Base-by-base conservation (phyloP, 192 early-diverging fungal species). In the Spizellomyces punctatus region DNA sequence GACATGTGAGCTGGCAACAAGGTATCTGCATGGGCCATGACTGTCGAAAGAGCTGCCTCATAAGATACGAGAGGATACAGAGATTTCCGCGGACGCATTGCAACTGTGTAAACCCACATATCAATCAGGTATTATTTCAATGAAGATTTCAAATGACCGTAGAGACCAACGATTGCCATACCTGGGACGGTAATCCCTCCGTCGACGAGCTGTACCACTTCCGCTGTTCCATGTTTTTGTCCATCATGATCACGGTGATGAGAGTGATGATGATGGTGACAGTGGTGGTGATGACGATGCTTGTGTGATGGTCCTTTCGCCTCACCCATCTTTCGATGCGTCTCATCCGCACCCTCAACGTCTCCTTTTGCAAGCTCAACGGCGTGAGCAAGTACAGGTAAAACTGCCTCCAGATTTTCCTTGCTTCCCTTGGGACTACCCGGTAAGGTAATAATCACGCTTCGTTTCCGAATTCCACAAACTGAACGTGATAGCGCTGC, bases 401-500 rank as follows among this genome's bases (percentile, higher is more conserved):
- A 45, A 6, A 97, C 71, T 57, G 91, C 89, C 52, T 87, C 79
- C 45, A 96, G 72, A 76, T 93, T 97, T 79, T 99, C 96, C 41
- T 81, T 81, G 41, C 90, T 81, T 0, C 91, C 96, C 79, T 95
- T 97, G 6, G 80, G 83, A 70, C 93, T 96, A 36, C 96, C 96
- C 6, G 96, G 96, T 10, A 96, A 83, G 0, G 95, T 94, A 16
- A 99, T 41, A 10, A 96, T 83, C 0, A 96, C 57, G 0, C 91
- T 80, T 5, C 82, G n/a, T 17, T 64, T 16, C 21, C 75, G 69
- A 9, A 83, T 75, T 10, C 85, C 83, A 47, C 71, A 74, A 16
- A 80, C 62, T 6, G 93, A 92, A 17, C 95, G 89, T 41, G 91
- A 91, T 49, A 99, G 82, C 5, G 95, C 93, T 0, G 96, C 96